Evolutionary conservation across 441 rosid genomes (phyloP), one percentile per base, ranked within the genome.

Genomic region (Populus hybrid): DNA sequence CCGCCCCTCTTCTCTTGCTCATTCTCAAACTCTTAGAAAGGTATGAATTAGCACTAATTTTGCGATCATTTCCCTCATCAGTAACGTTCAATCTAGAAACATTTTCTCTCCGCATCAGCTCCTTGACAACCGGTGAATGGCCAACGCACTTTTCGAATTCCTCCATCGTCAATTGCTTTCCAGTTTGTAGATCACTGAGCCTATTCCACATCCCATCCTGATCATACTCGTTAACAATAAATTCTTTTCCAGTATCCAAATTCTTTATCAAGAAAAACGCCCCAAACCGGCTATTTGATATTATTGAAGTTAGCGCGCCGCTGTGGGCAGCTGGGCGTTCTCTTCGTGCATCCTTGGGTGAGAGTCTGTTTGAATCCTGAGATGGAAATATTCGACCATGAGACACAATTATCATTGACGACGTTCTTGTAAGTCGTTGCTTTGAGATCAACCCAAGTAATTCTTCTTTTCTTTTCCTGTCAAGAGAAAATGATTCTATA

Each of bases 151-250:
- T 91, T 87, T 95, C 98, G 69, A 95, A 95, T 69, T 95, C 99
- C 79, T 95, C 98, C 89, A 94, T 82, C 2, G 98, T 95, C 23
- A 95, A 81, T 57, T 94, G 92, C 90, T 95, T 92, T 75, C 99
- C 99, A 0, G 99, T 95, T 38, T 95, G 97, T 50, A 93, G 86
- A 89, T 95, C 99, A 72, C 97, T 94, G 24, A 95, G 87, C 82
- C 89, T 88, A 76, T 94, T 95, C 98, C 99, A 95, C 92, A 84
- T 90, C 21, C 97, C 98, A 74, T 95, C 88, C 64, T 90, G 90
- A 65, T 85, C 84, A 59, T 86, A 91, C 86, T 92, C 99, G 8
- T 95, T 92, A 10, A 95, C 98, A 18, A 95, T 76, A 42, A 95
- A 95, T 63, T 94, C 99, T 46, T 89, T 91, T 0, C 97, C 98